phyloP scores from a whole-genome alignment of 768 basidiomycete species.

The Psilocybe cubensis region DNA sequence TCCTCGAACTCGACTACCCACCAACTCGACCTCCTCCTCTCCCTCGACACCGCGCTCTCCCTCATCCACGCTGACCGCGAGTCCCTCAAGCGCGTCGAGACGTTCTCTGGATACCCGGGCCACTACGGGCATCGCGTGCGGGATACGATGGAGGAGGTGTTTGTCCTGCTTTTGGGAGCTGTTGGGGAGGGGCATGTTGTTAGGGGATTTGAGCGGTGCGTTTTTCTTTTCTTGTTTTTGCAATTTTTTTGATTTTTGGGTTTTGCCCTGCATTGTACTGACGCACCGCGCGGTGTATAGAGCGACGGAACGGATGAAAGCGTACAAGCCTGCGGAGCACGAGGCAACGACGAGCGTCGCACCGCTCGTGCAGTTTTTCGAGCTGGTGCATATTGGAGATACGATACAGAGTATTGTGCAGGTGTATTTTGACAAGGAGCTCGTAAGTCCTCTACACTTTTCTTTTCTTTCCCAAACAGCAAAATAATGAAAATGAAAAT shows the following conservation, averaged over 20 bases:
- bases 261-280: slow-evolving; percentile 1
- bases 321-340: slow-evolving; percentile 90
- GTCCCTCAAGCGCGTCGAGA: slow-evolving; percentile 89
- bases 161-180: slow-evolving; percentile 80
- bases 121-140: slow-evolving; percentile 84
- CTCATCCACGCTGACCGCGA: slow-evolving; percentile 94
- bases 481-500: no score
- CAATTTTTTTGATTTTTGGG: not conserved
- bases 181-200: slow-evolving; percentile 79
- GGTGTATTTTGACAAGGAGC: slow-evolving; percentile 96
- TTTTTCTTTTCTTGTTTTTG: slow-evolving; percentile 22
- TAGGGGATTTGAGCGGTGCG: slow-evolving; percentile 78
- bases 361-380: slow-evolving; percentile 95
- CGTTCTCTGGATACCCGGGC: slow-evolving; percentile 86
- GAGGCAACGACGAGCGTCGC: slow-evolving; percentile 83
- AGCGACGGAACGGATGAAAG: slow-evolving; percentile 86
- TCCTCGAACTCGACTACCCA: slow-evolving; percentile 10
- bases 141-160: slow-evolving; percentile 94
- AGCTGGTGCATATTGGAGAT: slow-evolving; percentile 95
- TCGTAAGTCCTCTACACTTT: slow-evolving; percentile 50
- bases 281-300: slow-evolving; percentile 37
- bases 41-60: slow-evolving; percentile 88
- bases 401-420: slow-evolving; percentile 98
- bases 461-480: not conserved
- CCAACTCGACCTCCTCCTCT: slow-evolving; percentile 86